phyloP scores from a whole-genome alignment of 768 basidiomycete species.

The Hydnomerulius pinastri region DNA sequence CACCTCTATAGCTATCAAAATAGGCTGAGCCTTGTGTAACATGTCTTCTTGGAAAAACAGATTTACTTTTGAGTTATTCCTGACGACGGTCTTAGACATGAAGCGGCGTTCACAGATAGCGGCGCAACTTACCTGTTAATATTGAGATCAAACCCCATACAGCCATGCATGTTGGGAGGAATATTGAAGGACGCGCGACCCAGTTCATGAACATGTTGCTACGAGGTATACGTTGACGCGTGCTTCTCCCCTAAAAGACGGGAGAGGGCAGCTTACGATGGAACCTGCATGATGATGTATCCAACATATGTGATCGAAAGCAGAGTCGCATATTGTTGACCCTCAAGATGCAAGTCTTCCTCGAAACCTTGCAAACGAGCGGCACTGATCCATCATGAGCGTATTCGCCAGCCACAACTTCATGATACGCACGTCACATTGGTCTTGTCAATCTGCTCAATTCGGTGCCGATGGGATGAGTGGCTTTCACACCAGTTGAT shows the following conservation, averaged over 20 bases:
- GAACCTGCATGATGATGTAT: conserved; percentile 74
- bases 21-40: background rate
- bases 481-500: too few species aligned
- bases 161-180: conserved; percentile 62
- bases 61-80: too few species aligned
- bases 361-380: conserved; percentile 70
- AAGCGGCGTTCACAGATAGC: too few species aligned
- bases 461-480: too few species aligned
- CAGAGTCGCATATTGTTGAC: conserved; percentile 62
- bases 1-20: background rate
- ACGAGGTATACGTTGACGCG: background rate
- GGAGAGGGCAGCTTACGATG: conserved; percentile 59
- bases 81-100: too few species aligned
- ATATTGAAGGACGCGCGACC: conserved; percentile 63
- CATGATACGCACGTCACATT: too few species aligned
- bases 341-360: conserved; percentile 56
- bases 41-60: background rate
- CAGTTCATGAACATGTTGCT: conserved; percentile 70
- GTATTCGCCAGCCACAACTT: too few species aligned
- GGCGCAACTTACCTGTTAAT: background rate
- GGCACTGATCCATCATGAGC: too few species aligned
- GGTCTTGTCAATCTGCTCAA: too few species aligned
- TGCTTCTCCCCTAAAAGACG: conserved; percentile 54
- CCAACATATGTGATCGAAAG: conserved; percentile 65
- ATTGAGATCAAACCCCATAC: conserved; percentile 60